Conservation (phyloP, 192 early-diverging fungal species). For the Polychytrium aggregatum region DNA sequence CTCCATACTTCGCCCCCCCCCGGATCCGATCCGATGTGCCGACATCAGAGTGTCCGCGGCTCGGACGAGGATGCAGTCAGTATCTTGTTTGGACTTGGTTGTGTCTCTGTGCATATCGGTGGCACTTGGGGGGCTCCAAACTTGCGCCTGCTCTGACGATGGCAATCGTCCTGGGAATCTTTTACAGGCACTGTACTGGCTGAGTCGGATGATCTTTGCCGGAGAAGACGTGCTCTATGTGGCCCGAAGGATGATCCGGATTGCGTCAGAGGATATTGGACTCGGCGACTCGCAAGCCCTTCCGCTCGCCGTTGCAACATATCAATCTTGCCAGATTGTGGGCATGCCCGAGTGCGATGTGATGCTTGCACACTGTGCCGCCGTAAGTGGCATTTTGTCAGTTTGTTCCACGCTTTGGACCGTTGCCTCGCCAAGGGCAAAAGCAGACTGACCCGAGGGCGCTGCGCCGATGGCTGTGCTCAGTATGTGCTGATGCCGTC, state of each 20-base stretch:
- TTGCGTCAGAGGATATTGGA: slow-evolving; percentile 83
- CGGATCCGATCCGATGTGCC: too few species aligned
- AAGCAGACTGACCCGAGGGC: too few species aligned
- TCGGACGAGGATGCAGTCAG: slow-evolving; percentile 55
- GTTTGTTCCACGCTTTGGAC: too few species aligned
- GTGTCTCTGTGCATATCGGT: too few species aligned
- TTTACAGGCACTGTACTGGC: slow-evolving; percentile 59
- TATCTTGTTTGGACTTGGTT: too few species aligned
- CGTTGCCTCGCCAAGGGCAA: too few species aligned
- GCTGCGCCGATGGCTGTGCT: too few species aligned
- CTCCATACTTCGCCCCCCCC: too few species aligned
- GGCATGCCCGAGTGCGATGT: slow-evolving; percentile 91
- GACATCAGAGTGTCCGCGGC: slow-evolving; percentile 69
- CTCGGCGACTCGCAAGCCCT: slow-evolving; percentile 71
- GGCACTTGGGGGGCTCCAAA: too few species aligned
- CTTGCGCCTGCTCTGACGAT: too few species aligned
- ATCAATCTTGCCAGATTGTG: slow-evolving; percentile 74
- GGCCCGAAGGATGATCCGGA: slow-evolving; percentile 63
- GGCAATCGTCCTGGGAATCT: too few species aligned
- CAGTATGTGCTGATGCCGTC: too few species aligned
- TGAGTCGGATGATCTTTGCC: slow-evolving; percentile 76
- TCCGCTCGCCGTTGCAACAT: slow-evolving; percentile 59
- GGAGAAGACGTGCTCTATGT: slow-evolving; percentile 89
- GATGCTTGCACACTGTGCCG: slow-evolving; percentile 66
- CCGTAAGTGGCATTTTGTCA: slow-evolving; percentile 15